A percentile compares a stretch with the other conserved stretches of the same genome.
Conservation (phyloP, 345 rosid species). For the Moricandia moricandioides region DNA sequence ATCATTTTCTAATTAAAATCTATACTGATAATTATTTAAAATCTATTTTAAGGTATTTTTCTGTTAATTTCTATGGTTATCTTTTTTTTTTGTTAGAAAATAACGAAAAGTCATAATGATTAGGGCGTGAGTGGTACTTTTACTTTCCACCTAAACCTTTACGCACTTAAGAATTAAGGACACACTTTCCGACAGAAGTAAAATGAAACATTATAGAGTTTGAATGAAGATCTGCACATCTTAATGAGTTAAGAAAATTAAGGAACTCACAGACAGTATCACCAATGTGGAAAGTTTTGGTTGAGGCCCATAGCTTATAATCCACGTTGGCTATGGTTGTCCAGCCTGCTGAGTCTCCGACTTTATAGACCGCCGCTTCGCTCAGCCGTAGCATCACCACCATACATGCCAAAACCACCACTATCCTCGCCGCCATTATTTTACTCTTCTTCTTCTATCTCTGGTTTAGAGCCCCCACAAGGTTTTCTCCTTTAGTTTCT, state of each 20-base stretch:
- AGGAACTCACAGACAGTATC: slow-evolving; percentile 61
- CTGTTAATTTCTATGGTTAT: too few relatives aligned
- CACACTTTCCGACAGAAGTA: slow-evolving; percentile 5
- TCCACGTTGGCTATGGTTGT: slow-evolving; percentile 80
- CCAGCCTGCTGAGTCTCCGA: slow-evolving; percentile 92
- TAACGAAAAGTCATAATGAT: slow-evolving; percentile 2
- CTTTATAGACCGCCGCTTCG: slow-evolving; percentile 63
- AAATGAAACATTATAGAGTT: background rate
- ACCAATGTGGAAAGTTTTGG: slow-evolving; percentile 69
- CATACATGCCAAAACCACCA: slow-evolving; percentile 14
- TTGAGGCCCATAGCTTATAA: slow-evolving; percentile 82
- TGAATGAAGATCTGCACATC: slow-evolving; percentile 2
- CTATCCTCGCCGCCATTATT: slow-evolving; percentile 16
- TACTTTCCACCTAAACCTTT: slow-evolving; percentile 17
- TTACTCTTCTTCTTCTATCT: slow-evolving; percentile 5
- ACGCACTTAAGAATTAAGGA: background rate
- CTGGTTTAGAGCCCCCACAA: background rate
- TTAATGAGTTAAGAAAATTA: background rate
- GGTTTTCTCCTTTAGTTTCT: background rate
- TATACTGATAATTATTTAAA: too few relatives aligned
- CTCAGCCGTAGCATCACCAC: slow-evolving; percentile 31
- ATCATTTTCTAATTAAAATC: too few relatives aligned
- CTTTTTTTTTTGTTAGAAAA: background rate
- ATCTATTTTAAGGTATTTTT: too few relatives aligned
- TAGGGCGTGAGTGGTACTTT: slow-evolving; percentile 20